phyloP scores from a whole-genome alignment of 2,329 filamentous ascomycete genomes.

The Pseudogymnoascus sp. region DNA sequence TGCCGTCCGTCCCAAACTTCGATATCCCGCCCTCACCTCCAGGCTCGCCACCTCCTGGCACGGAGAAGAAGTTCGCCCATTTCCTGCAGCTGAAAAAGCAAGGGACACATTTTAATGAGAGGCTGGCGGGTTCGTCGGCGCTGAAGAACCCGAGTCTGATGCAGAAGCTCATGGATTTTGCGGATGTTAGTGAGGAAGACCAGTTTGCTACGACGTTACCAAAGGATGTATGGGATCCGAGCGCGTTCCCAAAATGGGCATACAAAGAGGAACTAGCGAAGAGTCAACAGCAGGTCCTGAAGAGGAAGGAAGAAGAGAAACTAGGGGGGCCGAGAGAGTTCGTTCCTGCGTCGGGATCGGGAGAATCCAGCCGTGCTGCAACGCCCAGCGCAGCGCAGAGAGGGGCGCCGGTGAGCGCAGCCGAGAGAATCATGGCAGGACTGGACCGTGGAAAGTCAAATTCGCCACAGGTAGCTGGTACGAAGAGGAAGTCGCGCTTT shows the following conservation, averaged over 20 bases:
- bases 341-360: constrained; percentile 22
- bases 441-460: constrained; percentile 27
- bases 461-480: constrained; percentile 22
- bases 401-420: constrained; percentile 24
- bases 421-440: constrained; percentile 30
- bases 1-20: constrained; percentile 65
- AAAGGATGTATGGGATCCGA: constrained; percentile 51
- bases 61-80: constrained; percentile 62
- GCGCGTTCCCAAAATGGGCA: constrained; percentile 47
- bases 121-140: constrained; percentile 58
- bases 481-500: constrained; percentile 29
- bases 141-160: constrained; percentile 66
- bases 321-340: constrained; percentile 27
- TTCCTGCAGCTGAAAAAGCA: constrained; percentile 73
- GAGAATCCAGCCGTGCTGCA: constrained; percentile 22
- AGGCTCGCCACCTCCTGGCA: constrained; percentile 44
- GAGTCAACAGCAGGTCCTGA: constrained; percentile 42
- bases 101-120: constrained; percentile 71
- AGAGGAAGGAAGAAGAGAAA: constrained; percentile 27
- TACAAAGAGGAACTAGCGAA: constrained; percentile 42
- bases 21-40: constrained; percentile 69
- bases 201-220: constrained; percentile 61
- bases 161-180: constrained; percentile 66
- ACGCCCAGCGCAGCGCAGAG: constrained; percentile 18
- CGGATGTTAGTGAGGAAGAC: constrained; percentile 45